Evolutionary conservation across 768 basidiomycete genomes (phyloP), one percentile per base, ranked within the genome.

Genomic region (Lactifluus echinatus): DNA sequence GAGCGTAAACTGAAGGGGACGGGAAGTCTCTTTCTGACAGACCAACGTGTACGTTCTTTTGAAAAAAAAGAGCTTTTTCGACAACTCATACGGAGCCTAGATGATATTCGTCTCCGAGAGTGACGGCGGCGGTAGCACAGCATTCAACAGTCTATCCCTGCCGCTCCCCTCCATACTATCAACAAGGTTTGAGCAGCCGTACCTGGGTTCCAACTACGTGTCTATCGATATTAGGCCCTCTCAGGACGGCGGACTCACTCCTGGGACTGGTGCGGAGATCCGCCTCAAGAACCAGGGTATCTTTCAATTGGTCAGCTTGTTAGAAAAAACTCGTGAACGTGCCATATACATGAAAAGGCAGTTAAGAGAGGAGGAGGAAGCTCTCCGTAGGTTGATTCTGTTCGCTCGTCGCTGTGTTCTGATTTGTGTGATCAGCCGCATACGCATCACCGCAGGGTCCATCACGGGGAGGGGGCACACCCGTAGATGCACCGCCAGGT

Each of bases 281-380:
- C 79, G 87, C 54, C 78, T 87, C 67, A 79, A 77, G 67, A 77
- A 87, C 66, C 74, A 77, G 43, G 78, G 81, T 12, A 80, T 89
- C 74, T 88, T 89, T 65, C 75, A 82, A 66, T 92, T 92, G 63
- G 81, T 84, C 36, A 80, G 78, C 47, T 68, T 81, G 24, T 70
- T 92, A 51, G 87, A 88, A 72, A 90, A 90, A 75, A 80, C 85
- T 33, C 78, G 88, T 50, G 87, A 90, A 71, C 73, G 79, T 46
- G 81, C 81, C 15, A 80, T 88, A 50, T 87, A 84, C 63, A 88
- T 89, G 87, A 83, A 75, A 67, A 73, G 85, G 46, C 81, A 82
- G 67, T 70, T 72, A 46, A 65, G 64, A 14, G 80, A 82, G 47
- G 79, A 83, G 17, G 78, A 82, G 51, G 83, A 85, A 52, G 77